A percentile compares a stretch with the other conserved stretches of the same genome.
phyloP scores from a whole-genome alignment of 148 eudicot species.

The Polygonum aviculare region DNA sequence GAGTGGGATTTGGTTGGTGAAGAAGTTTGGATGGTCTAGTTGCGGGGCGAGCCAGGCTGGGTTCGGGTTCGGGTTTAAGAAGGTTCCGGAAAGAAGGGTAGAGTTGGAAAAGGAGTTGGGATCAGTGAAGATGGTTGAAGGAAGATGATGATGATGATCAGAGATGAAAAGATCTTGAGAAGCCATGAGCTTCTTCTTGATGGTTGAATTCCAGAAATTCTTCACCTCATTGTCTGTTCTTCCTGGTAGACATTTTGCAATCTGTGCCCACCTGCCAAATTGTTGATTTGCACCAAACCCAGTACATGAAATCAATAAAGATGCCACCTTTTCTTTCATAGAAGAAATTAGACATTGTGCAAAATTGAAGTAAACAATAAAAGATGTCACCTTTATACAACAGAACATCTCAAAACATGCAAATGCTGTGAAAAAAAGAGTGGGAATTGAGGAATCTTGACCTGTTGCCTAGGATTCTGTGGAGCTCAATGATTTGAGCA shows the following conservation, averaged over 20 bases:
- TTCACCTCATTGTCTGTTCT: slow-evolving; percentile 95
- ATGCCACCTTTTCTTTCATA: not conserved
- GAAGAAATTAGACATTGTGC: not conserved
- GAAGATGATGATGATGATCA: slow-evolving; percentile 17
- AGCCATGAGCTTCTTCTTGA: slow-evolving; percentile 68
- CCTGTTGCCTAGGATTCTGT: slow-evolving; percentile 83
- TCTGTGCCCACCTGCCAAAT: slow-evolving; percentile 71
- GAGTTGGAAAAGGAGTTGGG: not conserved
- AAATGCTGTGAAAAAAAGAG: not conserved
- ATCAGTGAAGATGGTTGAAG: slow-evolving; percentile 12
- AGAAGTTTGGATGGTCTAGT: not conserved
- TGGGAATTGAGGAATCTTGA: slow-evolving; percentile 2
- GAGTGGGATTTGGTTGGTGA: not conserved
- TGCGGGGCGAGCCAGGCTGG: slow-evolving; percentile 5
- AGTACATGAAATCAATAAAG: not conserved
- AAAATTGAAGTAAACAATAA: too few relatives aligned
- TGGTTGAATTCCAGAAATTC: slow-evolving; percentile 92
- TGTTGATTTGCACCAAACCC: not conserved
- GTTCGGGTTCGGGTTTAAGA: slow-evolving; percentile 8
- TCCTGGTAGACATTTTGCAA: slow-evolving; percentile 83
- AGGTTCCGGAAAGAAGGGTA: not conserved
- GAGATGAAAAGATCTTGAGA: slow-evolving; percentile 19
- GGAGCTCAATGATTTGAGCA: slow-evolving; percentile 73
- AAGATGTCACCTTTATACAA: not conserved
- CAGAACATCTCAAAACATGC: not conserved